Evolutionary conservation across 441 rosid genomes (phyloP), one percentile per base, ranked within the genome.

Genomic region (Daphne laureola): DNA sequence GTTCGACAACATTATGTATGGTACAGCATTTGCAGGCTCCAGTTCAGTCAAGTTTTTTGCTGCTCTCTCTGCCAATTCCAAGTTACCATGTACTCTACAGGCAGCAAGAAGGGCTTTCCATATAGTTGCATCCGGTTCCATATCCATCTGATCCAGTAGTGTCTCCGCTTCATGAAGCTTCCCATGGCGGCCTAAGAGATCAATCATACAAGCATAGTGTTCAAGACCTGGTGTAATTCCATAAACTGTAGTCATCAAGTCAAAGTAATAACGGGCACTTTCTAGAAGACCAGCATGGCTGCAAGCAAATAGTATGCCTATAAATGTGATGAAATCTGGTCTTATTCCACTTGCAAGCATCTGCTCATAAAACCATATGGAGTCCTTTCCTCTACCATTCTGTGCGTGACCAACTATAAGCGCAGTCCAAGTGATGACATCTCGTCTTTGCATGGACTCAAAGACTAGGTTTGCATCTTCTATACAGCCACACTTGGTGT

Each of bases 141-240:
- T 72, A 42, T 58, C 78, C 96, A 91, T 87, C 62, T 78, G 73
- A 51, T 79, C 50, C 21, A 85, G 67, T 67, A 87, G 59, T 61
- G 62, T 69, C 71, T 80, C 76, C 40, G 77, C 87, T 72, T 85
- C 85, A 4, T 43, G 59, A 21, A 91, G 79, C 64, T 78, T 87
- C 58, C 95, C 96, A 3, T 79, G 82, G 41, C 95, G 83, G 5
- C 90, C 96, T 68, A 73, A 70, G 31, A 87, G 93, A 61, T 91
- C 98, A 53, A 91, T 82, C 92, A 91, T 86, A 51, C 96, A 83
- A 0, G 98, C 90, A 45, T 80, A 86, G 67, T 87, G 98, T 60
- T 83, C 86, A 6, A 84, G 83, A 52, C 95, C 87, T 36, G 96
- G 95, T 55, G 59, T 68, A 60, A 91, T 80, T 60, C 84, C 77